A percentile compares a stretch with the other conserved stretches of the same genome.
These are phyloP conservation scores for Panicum miliaceum DNA, from an alignment of 176 grass and related monocot species.

Conservation along the genomic window DNA sequence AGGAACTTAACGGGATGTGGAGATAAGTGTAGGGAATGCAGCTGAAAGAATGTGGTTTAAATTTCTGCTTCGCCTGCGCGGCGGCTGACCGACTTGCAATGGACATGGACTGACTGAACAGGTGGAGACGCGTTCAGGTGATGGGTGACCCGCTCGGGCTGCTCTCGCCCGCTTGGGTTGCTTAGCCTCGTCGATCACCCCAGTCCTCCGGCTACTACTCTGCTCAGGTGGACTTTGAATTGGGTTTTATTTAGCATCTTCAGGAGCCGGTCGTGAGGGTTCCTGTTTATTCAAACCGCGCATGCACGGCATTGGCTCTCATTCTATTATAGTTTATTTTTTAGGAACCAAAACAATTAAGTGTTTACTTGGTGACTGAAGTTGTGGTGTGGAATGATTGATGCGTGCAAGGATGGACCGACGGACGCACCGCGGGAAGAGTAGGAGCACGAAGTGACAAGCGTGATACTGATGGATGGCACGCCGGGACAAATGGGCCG, in stretches of 20 bases:
- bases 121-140: conserved; percentile 34
- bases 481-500: neutral
- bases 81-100: neutral
- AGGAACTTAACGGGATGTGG: neutral
- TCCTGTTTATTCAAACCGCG: neutral
- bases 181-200: neutral
- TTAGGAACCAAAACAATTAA: neutral
- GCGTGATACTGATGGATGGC: neutral
- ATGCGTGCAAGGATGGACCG: neutral
- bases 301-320: neutral
- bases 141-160: neutral
- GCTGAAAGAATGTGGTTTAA: neutral
- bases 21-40: too few species aligned
- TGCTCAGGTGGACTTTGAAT: neutral
- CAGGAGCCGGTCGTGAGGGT: neutral
- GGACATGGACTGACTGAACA: conserved; percentile 4
- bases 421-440: neutral
- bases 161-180: neutral
- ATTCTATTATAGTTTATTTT: neutral
- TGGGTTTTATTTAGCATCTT: neutral
- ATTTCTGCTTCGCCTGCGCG: neutral
- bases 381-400: neutral
- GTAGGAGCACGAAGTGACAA: neutral
- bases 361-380: neutral
- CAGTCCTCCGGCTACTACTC: neutral